phyloP scores from a whole-genome alignment of 805 yeast genomes.

The Metschnikowia arizonensis region DNA sequence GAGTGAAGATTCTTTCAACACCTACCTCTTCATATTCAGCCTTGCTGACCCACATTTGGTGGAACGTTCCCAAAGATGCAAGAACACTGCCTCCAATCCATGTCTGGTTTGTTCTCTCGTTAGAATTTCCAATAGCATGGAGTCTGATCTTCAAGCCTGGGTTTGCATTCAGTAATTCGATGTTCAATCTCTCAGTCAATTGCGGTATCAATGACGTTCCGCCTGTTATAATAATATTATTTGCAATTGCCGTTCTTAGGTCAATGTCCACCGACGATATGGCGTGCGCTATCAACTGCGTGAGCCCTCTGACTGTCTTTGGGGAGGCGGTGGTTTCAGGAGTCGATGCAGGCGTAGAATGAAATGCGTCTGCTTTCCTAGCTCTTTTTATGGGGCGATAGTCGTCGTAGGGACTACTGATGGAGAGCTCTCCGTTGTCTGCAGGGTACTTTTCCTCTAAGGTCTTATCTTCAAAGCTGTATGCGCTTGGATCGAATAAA shows the following conservation, averaged over 20 bases:
- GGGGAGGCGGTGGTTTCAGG: conserved; percentile 14
- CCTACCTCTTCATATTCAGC: conserved; percentile 88
- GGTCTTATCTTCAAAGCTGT: conserved; percentile 27
- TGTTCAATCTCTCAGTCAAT: conserved; percentile 67
- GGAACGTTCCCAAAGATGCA: conserved; percentile 88
- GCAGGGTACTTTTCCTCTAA: conserved; percentile 28
- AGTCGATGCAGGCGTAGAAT: conserved; percentile 24
- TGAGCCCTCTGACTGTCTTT: conserved; percentile 43
- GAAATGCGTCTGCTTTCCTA: conserved; percentile 39
- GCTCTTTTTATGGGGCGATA: conserved; percentile 71
- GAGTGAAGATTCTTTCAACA: conserved; percentile 69
- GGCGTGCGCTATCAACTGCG: conserved; percentile 56
- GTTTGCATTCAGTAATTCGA: conserved; percentile 62
- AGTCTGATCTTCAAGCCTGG: conserved; percentile 85
- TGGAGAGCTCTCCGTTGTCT: conserved; percentile 49
- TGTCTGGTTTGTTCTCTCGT: conserved; percentile 73
- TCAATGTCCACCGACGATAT: conserved; percentile 69
- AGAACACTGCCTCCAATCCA: conserved; percentile 94
- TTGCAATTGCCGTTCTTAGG: conserved; percentile 79
- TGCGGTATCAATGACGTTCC: conserved; percentile 80
- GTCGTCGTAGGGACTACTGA: conserved; percentile 51
- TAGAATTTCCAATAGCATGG: conserved; percentile 72
- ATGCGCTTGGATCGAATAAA: conserved; percentile 59
- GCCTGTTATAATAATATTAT: conserved; percentile 84
- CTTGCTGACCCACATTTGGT: conserved; percentile 89